Conservation (phyloP, 2,329 filamentous ascomycete species). For the Periconia sp. region DNA sequence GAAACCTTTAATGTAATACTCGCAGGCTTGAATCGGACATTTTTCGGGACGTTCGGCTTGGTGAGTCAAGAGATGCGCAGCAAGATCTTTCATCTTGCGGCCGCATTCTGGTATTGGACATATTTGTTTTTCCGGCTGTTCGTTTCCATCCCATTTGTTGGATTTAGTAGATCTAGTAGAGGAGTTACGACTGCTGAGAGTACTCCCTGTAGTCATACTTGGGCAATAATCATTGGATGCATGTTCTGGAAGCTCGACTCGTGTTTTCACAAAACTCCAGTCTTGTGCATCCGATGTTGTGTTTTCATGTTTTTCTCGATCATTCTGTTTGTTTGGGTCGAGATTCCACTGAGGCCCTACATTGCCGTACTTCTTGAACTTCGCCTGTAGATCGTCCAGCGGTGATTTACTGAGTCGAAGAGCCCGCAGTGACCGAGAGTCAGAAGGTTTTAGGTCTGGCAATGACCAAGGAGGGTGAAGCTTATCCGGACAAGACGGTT, state of each 20-base stretch:
- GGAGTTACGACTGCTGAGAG: conserved; percentile 23
- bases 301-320: neutral
- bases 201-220: conserved; percentile 19
- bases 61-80: conserved; percentile 87
- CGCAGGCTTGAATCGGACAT: conserved; percentile 83
- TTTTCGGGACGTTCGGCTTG: conserved; percentile 84
- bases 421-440: conserved; percentile 1
- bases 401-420: conserved; percentile 10
- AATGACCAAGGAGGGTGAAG: neutral
- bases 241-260: neutral
- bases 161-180: conserved; percentile 22
- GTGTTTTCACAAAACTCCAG: conserved; percentile 9
- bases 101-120: conserved; percentile 80
- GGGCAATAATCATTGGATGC: conserved; percentile 13
- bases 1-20: conserved; percentile 86
- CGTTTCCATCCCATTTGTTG: conserved; percentile 56
- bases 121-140: conserved; percentile 58
- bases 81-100: conserved; percentile 78
- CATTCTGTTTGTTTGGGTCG: neutral
- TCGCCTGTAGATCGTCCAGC: conserved; percentile 10
- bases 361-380: conserved; percentile 7
- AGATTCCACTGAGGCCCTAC: neutral
- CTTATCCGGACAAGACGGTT: neutral
- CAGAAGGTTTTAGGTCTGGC: neutral
- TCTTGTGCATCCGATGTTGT: conserved; percentile 5